These are phyloP conservation scores for Penicillium cataractarum DNA, from an alignment of 495 filamentous ascomycete genomes.

Conservation along the genomic window DNA sequence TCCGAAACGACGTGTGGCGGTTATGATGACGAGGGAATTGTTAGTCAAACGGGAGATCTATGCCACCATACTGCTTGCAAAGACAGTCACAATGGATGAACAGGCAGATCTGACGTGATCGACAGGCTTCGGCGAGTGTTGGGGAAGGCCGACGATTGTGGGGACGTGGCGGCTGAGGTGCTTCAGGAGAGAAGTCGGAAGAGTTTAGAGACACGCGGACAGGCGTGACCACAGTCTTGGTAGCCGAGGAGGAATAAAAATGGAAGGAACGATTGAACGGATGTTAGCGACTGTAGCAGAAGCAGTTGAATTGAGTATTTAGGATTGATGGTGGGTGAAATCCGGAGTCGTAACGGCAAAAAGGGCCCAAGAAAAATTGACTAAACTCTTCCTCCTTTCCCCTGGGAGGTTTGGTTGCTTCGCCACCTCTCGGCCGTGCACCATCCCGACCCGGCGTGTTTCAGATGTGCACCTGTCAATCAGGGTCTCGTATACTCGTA, in stretches of 20 bases:
- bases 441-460: neutral
- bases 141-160: constrained; percentile 6
- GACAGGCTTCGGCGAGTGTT: constrained; percentile 5
- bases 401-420: neutral
- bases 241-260: neutral
- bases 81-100: neutral
- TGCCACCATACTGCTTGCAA: neutral
- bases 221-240: neutral
- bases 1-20: neutral
- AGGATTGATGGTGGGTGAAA: neutral
- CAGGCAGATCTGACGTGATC: neutral
- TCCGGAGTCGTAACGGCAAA: neutral
- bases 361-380: neutral
- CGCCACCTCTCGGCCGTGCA: constrained; percentile 1
- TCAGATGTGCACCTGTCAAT: constrained; percentile 3
- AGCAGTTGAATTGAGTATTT: neutral
- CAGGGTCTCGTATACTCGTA: constrained; percentile 1
- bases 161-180: neutral
- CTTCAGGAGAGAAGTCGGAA: neutral
- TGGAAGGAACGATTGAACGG: neutral
- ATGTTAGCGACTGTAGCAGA: neutral
- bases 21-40: neutral
- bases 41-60: neutral
- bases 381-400: neutral
- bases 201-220: neutral